Percentiles rank a stretch among this genome's conserved stretches.
These are phyloP conservation scores for Sarcocystis neurona DNA, from an alignment of 169 alveolate species.

Conservation along the genomic window DNA sequence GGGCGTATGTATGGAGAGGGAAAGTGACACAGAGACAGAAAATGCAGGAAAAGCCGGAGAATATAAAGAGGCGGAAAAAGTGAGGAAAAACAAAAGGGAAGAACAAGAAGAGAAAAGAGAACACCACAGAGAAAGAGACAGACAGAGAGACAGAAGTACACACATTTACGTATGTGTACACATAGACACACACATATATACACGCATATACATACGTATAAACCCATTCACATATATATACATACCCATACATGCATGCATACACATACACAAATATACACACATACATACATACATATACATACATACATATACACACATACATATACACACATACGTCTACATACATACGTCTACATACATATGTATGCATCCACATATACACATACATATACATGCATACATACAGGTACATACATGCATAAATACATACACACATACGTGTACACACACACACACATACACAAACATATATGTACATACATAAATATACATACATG, in stretches of 20 bases:
- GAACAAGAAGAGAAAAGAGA: background rate
- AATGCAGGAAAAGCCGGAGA: too few species aligned
- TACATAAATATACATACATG: background rate
- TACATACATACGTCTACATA: background rate
- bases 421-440: background rate
- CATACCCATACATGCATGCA: background rate
- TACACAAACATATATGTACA: too few species aligned
- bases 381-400: background rate
- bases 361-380: background rate
- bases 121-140: background rate
- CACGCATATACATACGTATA: background rate
- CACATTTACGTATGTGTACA: too few species aligned
- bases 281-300: background rate
- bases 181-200: background rate
- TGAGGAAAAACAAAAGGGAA: background rate
- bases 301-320: background rate
- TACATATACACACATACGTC: background rate
- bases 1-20: too few species aligned
- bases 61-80: too few species aligned
- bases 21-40: too few species aligned
- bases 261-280: background rate
- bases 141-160: too few species aligned
- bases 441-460: background rate
- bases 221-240: background rate
- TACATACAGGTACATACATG: background rate